Evolutionary conservation across 192 early-diverging fungal genomes (phyloP).

Genomic region (Coemansia sp.): DNA sequence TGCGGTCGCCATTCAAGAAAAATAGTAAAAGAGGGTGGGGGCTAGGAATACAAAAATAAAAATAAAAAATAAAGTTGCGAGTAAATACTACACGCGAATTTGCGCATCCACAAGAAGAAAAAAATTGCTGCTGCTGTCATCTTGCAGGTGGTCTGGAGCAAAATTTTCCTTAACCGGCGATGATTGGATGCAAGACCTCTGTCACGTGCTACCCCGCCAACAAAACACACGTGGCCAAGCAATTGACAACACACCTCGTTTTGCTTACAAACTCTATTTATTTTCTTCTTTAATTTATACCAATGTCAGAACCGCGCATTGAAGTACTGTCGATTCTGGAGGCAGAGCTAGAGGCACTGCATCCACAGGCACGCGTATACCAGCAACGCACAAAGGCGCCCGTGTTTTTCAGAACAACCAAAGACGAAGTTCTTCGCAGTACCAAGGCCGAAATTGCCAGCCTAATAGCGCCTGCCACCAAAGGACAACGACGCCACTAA

Average conservation of each 20-base stretch:
- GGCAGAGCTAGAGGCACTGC: conserved; percentile 35
- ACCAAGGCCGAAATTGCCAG: conserved; percentile 11
- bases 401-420: conserved; percentile 24
- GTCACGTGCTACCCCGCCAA: conserved; percentile 8
- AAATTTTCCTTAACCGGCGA: conserved; percentile 1
- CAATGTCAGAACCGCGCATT: conserved; percentile 14
- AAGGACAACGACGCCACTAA: not conserved
- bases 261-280: not conserved
- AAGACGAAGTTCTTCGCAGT: conserved; percentile 9
- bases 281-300: not conserved
- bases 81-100: not conserved
- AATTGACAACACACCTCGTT: too few relatives aligned
- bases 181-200: not conserved
- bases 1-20: not conserved
- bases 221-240: too few relatives aligned
- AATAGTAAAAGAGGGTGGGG: not conserved
- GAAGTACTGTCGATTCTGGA: conserved; percentile 30
- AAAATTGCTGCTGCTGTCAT: not conserved
- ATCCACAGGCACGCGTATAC: conserved; percentile 27
- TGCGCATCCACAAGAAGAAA: not conserved
- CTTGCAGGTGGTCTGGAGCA: conserved; percentile 10
- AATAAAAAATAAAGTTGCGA: conserved; percentile 16
- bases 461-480: conserved; percentile 1
- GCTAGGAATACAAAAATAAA: conserved; percentile 2
- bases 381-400: conserved; percentile 20